Base-by-base conservation (phyloP, 208 protist genomes). In the Zelonia costaricensis region DNA sequence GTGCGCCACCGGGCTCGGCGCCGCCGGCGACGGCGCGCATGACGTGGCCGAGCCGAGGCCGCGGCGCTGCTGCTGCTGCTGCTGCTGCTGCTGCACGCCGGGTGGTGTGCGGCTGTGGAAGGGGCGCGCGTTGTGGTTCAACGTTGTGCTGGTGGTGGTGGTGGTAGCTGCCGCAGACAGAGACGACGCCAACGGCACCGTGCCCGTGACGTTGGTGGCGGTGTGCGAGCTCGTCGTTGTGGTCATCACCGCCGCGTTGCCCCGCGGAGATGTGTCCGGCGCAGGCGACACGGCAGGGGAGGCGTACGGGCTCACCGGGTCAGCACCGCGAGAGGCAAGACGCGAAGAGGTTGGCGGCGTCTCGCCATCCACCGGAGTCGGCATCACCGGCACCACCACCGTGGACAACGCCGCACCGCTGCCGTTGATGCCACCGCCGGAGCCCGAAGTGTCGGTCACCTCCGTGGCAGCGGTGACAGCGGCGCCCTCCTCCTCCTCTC, bases 61-160 rank as follows among this genome's bases (percentile, higher is more conserved):
- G n/a, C n/a, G n/a, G n/a, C n/a, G n/a, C n/a, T n/a, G n/a, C 33
- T 22, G 30, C 39, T 49, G 40, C 48, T 38, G 46, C 38, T 48
- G 58, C 7, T 42, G 56, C 25, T 38, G 35, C 23, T 35, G 62
- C 23, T 45, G 62, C 12, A 52, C 33, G 25, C 30, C 46, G 22
- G 51, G 55, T 12, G 65, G 66, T 15, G 62, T 64, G 40, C 70
- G 64, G 16, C 60, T 64, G 40, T 71, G 57, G 45, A 75, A 78
- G 31, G 62, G 54, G 5, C 44, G 57, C 3, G 76, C 66, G 25
- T 71, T 68, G 59, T 68, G 39, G 52, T 74, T 78, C 16, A 78
- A 47, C 15, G 58, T 62, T 0, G 60, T 69, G 20, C 48, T n/a
- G n/a, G n/a, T 28, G 10, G 52, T 51, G 47, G 35, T 54, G 3